These are phyloP conservation scores for Otatea glauca DNA, from an alignment of 176 grass and related monocot species.

Conservation along the genomic window DNA sequence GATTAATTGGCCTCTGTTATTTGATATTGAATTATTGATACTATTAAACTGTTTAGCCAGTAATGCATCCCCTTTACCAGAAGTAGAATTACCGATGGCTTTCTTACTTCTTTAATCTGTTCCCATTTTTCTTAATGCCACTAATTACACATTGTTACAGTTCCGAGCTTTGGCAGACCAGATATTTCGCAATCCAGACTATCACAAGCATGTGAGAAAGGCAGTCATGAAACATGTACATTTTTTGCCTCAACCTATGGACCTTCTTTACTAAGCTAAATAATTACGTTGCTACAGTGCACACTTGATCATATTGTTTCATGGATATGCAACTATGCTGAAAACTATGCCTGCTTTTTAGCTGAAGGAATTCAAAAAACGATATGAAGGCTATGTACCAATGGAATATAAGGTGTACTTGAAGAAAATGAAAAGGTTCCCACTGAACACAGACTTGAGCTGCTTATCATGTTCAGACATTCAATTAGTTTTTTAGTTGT, in stretches of 20 bases:
- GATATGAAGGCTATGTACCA: slow-evolving; percentile 86
- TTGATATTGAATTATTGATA: not conserved
- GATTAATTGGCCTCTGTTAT: not conserved
- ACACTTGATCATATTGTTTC: slow-evolving; percentile 1
- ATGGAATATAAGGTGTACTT: slow-evolving; percentile 98
- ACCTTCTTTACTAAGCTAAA: not conserved
- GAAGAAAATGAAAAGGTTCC: slow-evolving; percentile 95
- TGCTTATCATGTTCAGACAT: slow-evolving; percentile 4
- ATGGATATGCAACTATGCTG: slow-evolving; percentile 28
- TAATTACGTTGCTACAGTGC: not conserved
- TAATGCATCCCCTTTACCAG: not conserved
- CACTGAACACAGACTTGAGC: slow-evolving; percentile 20
- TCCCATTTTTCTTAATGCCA: slow-evolving; percentile 8
- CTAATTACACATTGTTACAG: slow-evolving; percentile 46
- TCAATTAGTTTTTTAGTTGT: slow-evolving; percentile 15
- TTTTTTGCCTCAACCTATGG: not conserved
- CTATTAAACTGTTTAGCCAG: not conserved
- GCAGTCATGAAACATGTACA: slow-evolving; percentile 79
- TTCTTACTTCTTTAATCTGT: slow-evolving; percentile 1
- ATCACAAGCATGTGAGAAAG: slow-evolving; percentile 91
- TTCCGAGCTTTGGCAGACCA: slow-evolving; percentile 99
- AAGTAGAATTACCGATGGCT: not conserved
- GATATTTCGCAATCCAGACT: slow-evolving; percentile 87
- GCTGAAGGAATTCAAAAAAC: slow-evolving; percentile 90
- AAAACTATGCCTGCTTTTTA: slow-evolving; percentile 46